Percentiles rank a stretch among this genome's conserved stretches.
These are phyloP conservation scores for Coemansia sp. DNA, from an alignment of 192 early-diverging fungal genomes.

Conservation along the genomic window DNA sequence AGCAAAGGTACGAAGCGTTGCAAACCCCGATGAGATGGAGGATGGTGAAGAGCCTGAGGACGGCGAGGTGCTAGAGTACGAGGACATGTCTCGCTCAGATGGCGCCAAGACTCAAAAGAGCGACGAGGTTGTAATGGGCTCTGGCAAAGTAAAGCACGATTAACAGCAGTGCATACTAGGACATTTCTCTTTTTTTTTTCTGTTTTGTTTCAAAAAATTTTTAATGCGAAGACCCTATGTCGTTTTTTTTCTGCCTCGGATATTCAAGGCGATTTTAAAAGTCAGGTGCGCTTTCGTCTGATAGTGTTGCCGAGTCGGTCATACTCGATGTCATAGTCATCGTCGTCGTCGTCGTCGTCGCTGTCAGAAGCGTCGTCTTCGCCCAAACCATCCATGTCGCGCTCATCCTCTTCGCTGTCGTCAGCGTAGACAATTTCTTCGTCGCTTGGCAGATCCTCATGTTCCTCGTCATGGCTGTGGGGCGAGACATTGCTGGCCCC, in stretches of 20 bases:
- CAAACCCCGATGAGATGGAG: constrained; percentile 20
- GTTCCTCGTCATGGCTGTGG: not conserved
- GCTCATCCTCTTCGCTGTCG: constrained; percentile 3
- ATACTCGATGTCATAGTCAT: constrained; percentile 37
- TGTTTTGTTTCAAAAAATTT: not conserved
- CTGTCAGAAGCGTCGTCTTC: constrained; percentile 19
- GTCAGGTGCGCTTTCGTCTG: constrained; percentile 25
- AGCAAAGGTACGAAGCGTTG: not conserved
- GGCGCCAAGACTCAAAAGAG: constrained; percentile 28
- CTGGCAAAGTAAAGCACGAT: constrained; percentile 37
- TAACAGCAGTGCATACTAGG: not conserved
- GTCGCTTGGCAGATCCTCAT: constrained; percentile 18
- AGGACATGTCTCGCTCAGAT: constrained; percentile 20
- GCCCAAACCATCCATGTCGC: constrained; percentile 4
- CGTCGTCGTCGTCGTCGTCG: constrained; percentile 27
- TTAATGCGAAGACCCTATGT: not conserved
- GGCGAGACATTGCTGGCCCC: not conserved
- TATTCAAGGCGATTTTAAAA: too few relatives aligned
- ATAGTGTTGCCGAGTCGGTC: constrained; percentile 46
- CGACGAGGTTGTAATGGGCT: constrained; percentile 50
- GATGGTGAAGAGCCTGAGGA: constrained; percentile 48
- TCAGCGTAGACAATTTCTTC: constrained; percentile 25
- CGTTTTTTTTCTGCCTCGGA: too few relatives aligned
- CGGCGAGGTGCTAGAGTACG: constrained; percentile 50
- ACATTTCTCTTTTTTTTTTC: not conserved